Percentiles rank a stretch among this genome's conserved stretches.
Evolutionary conservation across 345 rosid genomes (phyloP).

Genomic region (Diplotaxis tenuifolia): DNA sequence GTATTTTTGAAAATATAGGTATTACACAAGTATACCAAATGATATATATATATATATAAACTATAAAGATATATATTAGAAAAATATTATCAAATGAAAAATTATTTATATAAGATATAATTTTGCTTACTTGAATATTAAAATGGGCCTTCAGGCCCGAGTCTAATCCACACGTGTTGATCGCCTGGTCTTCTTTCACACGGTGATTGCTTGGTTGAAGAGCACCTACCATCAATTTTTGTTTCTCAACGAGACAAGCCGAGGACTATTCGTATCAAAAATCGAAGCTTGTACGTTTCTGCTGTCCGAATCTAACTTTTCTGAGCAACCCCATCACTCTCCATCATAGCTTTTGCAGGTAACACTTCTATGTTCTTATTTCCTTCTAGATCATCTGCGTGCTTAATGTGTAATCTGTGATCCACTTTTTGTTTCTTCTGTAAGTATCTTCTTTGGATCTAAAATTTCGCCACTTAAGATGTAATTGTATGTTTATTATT

Average conservation of each 20-base stretch:
- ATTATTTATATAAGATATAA: too few relatives aligned
- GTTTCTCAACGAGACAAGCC: slow-evolving; percentile 8
- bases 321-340: slow-evolving; percentile 2
- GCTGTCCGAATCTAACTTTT: slow-evolving; percentile 4
- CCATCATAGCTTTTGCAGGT: slow-evolving; percentile 15
- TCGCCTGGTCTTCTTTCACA: not conserved
- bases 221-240: slow-evolving; percentile 18
- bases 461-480: not conserved
- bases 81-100: too few relatives aligned
- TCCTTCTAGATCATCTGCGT: too few relatives aligned
- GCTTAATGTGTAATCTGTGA: not conserved
- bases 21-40: too few relatives aligned
- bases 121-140: too few relatives aligned
- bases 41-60: too few relatives aligned
- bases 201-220: slow-evolving; percentile 9
- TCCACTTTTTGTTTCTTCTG: not conserved
- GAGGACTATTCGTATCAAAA: not conserved
- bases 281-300: not conserved
- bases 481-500: not conserved
- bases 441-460: not conserved
- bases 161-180: slow-evolving; percentile 11
- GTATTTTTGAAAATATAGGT: too few relatives aligned
- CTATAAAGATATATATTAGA: too few relatives aligned
- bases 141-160: slow-evolving; percentile 25
- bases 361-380: not conserved